Base-by-base conservation (phyloP, 768 basidiomycete genomes). In the Tricholoma saponaceum region DNA sequence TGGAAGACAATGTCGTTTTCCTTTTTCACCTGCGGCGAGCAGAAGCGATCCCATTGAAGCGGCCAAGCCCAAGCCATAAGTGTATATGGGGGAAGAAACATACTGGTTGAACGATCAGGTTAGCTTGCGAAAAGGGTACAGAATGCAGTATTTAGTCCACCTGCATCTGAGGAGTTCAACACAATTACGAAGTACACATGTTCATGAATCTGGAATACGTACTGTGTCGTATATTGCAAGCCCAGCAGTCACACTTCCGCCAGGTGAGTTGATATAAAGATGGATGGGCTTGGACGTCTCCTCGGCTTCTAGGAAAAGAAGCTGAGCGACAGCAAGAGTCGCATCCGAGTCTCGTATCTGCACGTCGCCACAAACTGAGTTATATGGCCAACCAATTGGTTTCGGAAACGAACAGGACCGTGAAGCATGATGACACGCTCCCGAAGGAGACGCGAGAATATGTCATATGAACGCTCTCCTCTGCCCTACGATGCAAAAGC, bases 191-290 rank as follows among this genome's bases (percentile, higher is more conserved):
- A 26, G 41, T 58, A 28, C 33, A 28, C 6, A 54, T 23, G 30
- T 20, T 30, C 14, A 33, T 32, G 18, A 14, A 41, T 41, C 7
- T 33, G 52, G 43, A 30, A 57, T 35, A 62, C 85, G 65, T 75
- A 96, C 94, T 66, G 96, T 98, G 68, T 98, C 96, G 75, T 98
- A 98, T 51, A 98, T 96, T 16, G 95, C 96, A 58, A 98, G 76
- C 8, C 96, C 96, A 50, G 95, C 93, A 0, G 95, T 96, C 37
- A 98, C 96, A 66, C 90, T 91, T 28, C 96, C 96, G 2, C 96
- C 96, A 0, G 96, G 96, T 6, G 92, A 95, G 73, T 98, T 98
- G 64, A 98, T 96, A 72, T 98, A 98, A 10, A 98, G 74, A 66
- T 96, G 95, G 55, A 98, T 97, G 3, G 96, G 96, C 69, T 93